These are phyloP conservation scores for Voacanga thouarsii DNA, from an alignment of 257 asterid species.

Conservation along the genomic window DNA sequence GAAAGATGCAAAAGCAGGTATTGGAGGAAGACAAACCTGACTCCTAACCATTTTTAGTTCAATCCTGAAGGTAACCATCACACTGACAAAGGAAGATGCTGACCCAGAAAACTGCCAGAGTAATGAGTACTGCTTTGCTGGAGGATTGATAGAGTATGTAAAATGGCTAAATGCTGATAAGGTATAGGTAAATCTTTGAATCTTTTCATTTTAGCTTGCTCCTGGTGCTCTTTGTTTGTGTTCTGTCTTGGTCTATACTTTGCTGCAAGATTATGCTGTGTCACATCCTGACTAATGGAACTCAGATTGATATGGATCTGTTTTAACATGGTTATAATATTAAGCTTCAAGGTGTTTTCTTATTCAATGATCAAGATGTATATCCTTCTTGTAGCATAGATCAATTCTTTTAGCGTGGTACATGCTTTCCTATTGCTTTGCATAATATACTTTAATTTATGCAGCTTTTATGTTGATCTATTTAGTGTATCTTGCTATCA, in stretches of 20 bases:
- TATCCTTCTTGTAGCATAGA: background rate
- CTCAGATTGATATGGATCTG: background rate
- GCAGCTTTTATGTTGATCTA: background rate
- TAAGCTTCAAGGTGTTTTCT: background rate
- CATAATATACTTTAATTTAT: background rate
- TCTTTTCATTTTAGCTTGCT: background rate
- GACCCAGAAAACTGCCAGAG: constrained; percentile 59
- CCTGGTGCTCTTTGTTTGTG: background rate
- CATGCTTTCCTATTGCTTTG: background rate
- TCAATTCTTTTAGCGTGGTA: background rate
- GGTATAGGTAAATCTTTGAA: constrained; percentile 37
- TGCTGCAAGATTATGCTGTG: background rate
- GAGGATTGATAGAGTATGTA: constrained; percentile 89
- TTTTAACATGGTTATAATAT: background rate
- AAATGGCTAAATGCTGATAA: constrained; percentile 90
- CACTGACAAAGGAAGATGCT: constrained; percentile 54
- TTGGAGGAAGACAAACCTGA: background rate
- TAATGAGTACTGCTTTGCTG: constrained; percentile 82
- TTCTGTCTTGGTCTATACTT: background rate
- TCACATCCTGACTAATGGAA: background rate
- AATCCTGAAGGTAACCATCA: constrained; percentile 57
- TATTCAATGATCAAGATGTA: background rate
- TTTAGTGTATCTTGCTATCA: background rate
- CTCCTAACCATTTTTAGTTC: background rate
- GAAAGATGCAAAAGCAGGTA: background rate